Evolutionary conservation across 2,329 filamentous ascomycete species (phyloP).

Genomic region (Bertia moriformis): DNA sequence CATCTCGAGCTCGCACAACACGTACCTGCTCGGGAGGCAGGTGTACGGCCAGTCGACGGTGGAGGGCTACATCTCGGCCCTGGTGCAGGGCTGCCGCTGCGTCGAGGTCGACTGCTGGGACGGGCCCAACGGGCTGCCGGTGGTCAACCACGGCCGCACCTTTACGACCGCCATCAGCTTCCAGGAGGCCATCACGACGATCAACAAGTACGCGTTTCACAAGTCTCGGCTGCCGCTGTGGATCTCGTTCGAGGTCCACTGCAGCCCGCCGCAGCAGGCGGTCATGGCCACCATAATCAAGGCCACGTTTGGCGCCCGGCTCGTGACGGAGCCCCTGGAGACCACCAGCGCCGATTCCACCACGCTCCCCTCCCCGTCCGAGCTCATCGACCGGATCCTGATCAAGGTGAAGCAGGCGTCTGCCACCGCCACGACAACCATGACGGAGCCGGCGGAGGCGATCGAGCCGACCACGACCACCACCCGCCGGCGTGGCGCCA

Average conservation of each 20-base stretch:
- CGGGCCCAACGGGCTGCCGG: constrained; percentile 70
- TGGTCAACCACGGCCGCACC: constrained; percentile 81
- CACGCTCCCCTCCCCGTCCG: constrained; percentile 45
- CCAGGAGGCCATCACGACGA: constrained; percentile 68
- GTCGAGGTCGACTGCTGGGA: constrained; percentile 99
- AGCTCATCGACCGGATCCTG: constrained; percentile 45
- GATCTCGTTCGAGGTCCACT: constrained; percentile 56
- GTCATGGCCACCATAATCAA: constrained; percentile 53
- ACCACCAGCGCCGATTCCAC: constrained; percentile 42
- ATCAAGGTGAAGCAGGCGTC: constrained; percentile 45
- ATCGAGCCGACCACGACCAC: constrained; percentile 25
- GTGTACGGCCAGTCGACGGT: constrained; percentile 81
- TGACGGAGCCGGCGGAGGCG: constrained; percentile 28
- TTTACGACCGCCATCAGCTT: constrained; percentile 82
- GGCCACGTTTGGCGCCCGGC: constrained; percentile 41
- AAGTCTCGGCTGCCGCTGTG: constrained; percentile 50
- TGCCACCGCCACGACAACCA: neutral
- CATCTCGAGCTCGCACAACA: constrained; percentile 97
- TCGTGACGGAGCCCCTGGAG: constrained; percentile 49
- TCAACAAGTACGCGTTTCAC: constrained; percentile 52
- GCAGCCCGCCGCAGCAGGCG: constrained; percentile 44
- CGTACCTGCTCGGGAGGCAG: constrained; percentile 83
- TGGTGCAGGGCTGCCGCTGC: constrained; percentile 81
- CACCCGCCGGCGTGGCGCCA: constrained; percentile 43
- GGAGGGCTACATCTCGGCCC: constrained; percentile 81